phyloP scores from a whole-genome alignment of 768 basidiomycete species.

The Rhodotorula babjevae region DNA sequence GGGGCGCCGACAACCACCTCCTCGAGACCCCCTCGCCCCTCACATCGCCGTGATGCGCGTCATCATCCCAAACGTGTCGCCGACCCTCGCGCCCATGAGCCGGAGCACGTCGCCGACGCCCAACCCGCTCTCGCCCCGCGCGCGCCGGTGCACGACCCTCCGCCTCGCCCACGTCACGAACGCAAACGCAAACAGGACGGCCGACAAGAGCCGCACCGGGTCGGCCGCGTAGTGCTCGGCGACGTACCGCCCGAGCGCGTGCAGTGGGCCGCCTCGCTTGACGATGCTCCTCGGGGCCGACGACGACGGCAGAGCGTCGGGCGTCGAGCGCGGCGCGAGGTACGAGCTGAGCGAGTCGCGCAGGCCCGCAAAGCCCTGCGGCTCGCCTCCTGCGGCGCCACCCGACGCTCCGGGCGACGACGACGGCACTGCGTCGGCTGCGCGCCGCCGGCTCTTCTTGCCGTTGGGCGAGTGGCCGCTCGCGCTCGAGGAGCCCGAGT shows the following conservation, averaged over 20 bases:
- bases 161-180: slow-evolving; percentile 18
- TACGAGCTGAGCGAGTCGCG: slow-evolving; percentile 12
- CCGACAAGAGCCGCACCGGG: slow-evolving; percentile 18
- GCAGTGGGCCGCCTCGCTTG: background rate
- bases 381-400: too few species aligned
- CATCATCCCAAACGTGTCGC: slow-evolving; percentile 28
- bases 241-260: slow-evolving; percentile 1
- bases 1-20: background rate
- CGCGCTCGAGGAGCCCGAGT: background rate
- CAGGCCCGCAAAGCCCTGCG: slow-evolving; percentile 9
- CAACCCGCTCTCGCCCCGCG: slow-evolving; percentile 3
- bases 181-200: slow-evolving; percentile 19
- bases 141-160: background rate
- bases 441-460: slow-evolving; percentile 5
- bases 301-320: background rate
- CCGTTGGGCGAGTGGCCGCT: slow-evolving; percentile 2
- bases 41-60: slow-evolving; percentile 30
- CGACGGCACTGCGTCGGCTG: background rate
- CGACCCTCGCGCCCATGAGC: slow-evolving; percentile 6
- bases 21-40: background rate
- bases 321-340: background rate
- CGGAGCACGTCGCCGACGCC: slow-evolving; percentile 1
- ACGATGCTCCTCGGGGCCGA: background rate
- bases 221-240: slow-evolving; percentile 20
- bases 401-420: background rate